phyloP scores from a whole-genome alignment of 257 asterid genomes.

The Solanum chiquidenum region DNA sequence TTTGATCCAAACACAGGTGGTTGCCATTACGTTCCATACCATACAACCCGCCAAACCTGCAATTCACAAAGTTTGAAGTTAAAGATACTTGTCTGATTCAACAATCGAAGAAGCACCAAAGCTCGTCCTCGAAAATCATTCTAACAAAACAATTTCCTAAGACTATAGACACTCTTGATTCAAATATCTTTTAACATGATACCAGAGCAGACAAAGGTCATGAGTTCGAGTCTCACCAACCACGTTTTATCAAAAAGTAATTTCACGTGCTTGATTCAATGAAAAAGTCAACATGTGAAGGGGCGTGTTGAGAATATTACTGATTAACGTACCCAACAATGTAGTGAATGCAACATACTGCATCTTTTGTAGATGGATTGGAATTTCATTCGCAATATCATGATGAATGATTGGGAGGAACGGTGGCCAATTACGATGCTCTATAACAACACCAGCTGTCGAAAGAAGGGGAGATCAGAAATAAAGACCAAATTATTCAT shows the following conservation, averaged over 20 bases:
- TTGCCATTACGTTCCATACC: conserved; percentile 59
- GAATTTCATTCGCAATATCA: conserved; percentile 78
- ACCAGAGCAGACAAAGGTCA: background rate
- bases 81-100: background rate
- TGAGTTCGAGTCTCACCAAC: background rate
- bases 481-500: background rate
- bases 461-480: background rate
- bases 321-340: conserved; percentile 47
- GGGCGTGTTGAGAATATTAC: background rate
- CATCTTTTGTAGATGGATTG: conserved; percentile 68
- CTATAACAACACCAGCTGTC: conserved; percentile 76
- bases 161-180: background rate
- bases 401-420: conserved; percentile 73
- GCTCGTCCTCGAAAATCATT: background rate
- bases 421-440: conserved; percentile 89
- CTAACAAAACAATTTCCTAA: background rate
- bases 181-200: background rate
- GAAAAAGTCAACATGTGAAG: background rate
- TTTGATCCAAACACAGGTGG: conserved; percentile 55
- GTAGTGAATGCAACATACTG: conserved; percentile 89
- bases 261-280: background rate
- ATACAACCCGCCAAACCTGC: conserved; percentile 64
- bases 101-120: background rate
- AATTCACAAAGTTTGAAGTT: conserved; percentile 6
- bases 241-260: background rate